phyloP scores from a whole-genome alignment of 129 eudicot genomes.

The Lactuca sativa region DNA sequence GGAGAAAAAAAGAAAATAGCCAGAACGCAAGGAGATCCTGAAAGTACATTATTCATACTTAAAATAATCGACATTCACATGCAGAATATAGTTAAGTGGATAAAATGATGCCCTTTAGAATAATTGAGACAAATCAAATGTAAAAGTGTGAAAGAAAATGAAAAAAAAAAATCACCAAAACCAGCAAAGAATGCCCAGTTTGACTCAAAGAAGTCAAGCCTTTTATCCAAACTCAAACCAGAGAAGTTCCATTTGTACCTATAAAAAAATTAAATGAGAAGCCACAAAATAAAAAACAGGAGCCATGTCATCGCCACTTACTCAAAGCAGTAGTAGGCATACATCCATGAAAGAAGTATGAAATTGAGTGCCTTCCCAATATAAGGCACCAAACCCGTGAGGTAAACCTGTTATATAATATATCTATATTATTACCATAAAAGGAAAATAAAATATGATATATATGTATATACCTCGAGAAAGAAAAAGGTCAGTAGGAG shows the following conservation, averaged over 20 bases:
- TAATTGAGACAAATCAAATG: not conserved
- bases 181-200: constrained; percentile 99
- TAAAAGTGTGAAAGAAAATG: not conserved
- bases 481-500: constrained; percentile 81
- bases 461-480: constrained; percentile 59
- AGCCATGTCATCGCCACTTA: constrained; percentile 42
- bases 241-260: constrained; percentile 99
- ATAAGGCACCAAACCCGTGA: constrained; percentile 78
- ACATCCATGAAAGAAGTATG: constrained; percentile 94
- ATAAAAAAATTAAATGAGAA: constrained; percentile 11
- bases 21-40: constrained; percentile 94
- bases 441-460: no score
- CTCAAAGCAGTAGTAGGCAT: constrained; percentile 98
- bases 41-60: constrained; percentile 14
- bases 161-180: constrained; percentile 54
- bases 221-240: constrained; percentile 84
- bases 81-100: no score
- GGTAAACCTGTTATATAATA: constrained; percentile 65
- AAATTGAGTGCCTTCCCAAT: constrained; percentile 77
- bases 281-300: not conserved
- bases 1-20: constrained; percentile 83
- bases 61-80: constrained; percentile 4
- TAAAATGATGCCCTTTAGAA: no score
- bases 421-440: no score
- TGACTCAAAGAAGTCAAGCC: constrained; percentile 89